Evolutionary conservation across 345 rosid genomes (phyloP), one percentile per base, ranked within the genome.

Genomic region (Leavenworthia alabamica): DNA sequence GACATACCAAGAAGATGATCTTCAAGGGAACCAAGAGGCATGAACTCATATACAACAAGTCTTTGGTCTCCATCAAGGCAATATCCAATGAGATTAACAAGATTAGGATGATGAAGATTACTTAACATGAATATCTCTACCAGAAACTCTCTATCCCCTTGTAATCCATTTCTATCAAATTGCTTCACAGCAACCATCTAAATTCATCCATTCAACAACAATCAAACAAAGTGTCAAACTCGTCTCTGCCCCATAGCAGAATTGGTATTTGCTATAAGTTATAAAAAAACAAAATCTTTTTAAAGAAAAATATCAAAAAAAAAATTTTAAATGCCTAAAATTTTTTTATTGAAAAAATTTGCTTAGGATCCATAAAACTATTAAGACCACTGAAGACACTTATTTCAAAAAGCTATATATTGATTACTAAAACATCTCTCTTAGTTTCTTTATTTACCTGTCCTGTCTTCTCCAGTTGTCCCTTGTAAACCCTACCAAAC

Each of bases 1-100:
- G 0, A n/a, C 41, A 43, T 86, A 88, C 97, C 96, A 33, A 79
- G 81, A 28, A 90, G 77, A 82, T 88, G 91, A 49, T 85, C 91
- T 77, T 90, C 94, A 40, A 90, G 71, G 55, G 85, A 90, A 64
- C 97, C 87, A 64, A 87, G 81, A 6, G 90, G 86, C 97, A 90
- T 90, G 74, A 77, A 87, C 67, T 90, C 96, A 47, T 90, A 85
- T 71, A 90, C 94, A 79, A 90, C 70, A 60, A 90, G 89, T 71
- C 96, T 83, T 42, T 90, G 97, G 73, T 90, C 96, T 63, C 97
- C 96, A 45, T 85, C 96, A 27, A 88, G 88, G 70, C 96, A 90
- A 56, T 88, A 90, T 44, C 94, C 96, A 15, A 82, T 82, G 67
- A 90, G 81, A 68, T 88, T 86, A 40, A 81, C 96, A 51, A 90